Evolutionary conservation across 1,139 yeast species (phyloP).

Genomic region (Saccharomyces uvarum): DNA sequence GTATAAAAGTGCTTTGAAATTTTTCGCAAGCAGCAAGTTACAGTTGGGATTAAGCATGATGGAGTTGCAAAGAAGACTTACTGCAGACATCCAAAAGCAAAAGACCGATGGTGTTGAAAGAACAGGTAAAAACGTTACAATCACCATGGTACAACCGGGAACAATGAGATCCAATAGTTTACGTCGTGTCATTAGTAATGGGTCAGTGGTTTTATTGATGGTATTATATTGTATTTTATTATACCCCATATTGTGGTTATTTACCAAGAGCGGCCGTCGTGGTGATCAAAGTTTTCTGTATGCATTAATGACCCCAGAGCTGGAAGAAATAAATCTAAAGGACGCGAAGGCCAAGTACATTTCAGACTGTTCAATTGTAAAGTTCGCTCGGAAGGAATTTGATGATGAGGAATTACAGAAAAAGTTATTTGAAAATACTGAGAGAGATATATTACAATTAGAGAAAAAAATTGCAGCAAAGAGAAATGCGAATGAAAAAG

Average conservation of each 20-base stretch:
- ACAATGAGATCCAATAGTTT: conserved; percentile 81
- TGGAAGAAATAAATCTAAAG: conserved; percentile 35
- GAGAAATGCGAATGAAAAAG: conserved; percentile 39
- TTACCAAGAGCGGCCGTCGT: conserved; percentile 62
- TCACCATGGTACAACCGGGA: conserved; percentile 87
- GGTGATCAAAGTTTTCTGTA: conserved; percentile 76
- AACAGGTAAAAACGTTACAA: conserved; percentile 62
- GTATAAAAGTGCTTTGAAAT: conserved; percentile 64
- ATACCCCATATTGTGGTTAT: conserved; percentile 77
- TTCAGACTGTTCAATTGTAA: conserved; percentile 60
- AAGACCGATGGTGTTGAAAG: conserved; percentile 42
- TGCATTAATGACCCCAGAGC: conserved; percentile 66
- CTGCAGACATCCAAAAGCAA: conserved; percentile 34
- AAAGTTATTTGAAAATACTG: conserved; percentile 56
- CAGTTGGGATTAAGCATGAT: conserved; percentile 63
- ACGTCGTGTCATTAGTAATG: conserved; percentile 69
- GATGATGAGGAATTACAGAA: conserved; percentile 55
- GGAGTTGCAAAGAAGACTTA: conserved; percentile 63
- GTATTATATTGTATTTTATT: conserved; percentile 50
- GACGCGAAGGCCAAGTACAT: conserved; percentile 60
- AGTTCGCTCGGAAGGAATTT: conserved; percentile 57
- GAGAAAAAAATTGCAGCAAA: conserved; percentile 68
- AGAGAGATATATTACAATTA: conserved; percentile 43
- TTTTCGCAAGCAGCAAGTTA: conserved; percentile 76
- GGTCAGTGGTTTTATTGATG: conserved; percentile 62